Base-by-base conservation (phyloP, 352 stramenopile genomes). In the Phytophthora pluvialis region DNA sequence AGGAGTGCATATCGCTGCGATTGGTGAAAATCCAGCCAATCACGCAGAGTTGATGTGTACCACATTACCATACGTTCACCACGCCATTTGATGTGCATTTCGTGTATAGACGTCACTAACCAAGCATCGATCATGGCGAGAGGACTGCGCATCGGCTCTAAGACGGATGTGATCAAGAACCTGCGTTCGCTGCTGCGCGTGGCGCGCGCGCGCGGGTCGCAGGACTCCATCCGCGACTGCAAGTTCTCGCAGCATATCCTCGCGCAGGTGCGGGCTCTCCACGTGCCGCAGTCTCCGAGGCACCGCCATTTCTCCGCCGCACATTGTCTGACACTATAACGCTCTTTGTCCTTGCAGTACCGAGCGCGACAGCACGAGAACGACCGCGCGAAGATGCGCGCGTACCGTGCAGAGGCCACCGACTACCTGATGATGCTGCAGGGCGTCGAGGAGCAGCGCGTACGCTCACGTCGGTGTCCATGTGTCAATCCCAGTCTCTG, bases 151-250 rank as follows among this genome's bases (percentile, higher is more conserved):
- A 88, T 95, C 60, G 87, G 87, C 64, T 90, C 87, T 54, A 95
- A 95, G 83, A 39, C 74, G 15, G 84, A 93, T 25, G 84, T 90
- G 60, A 58, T 95, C 46, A 93, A 90, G 73, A 90, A 79, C 60
- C 64, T 95, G 61, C 87, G 87, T 48, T 71, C 78, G 47, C 67
- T 95, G 59, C 70, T 95, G 65, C 84, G 83, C 26, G 71, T 93
- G 29, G 68, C 85, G 33, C 83, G 84, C 53, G 64, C 78, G 35
- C 84, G 83, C 54, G 86, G 83, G 28, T 75, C 80, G 13, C 64
- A 83, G 38, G 64, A 77, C 18, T 78, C 60, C 26, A 46, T 86
- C 16, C 72, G 74, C 5, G 59, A 87, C 21, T 91, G 84, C 72
- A 75, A 80, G 53, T 93, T 88, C 70, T 81, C 78, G 12, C 83